Percentiles rank a stretch among this genome's conserved stretches.
Conservation (phyloP, 1,284 basidiomycete genomes). For the Blastosporella zonata region DNA sequence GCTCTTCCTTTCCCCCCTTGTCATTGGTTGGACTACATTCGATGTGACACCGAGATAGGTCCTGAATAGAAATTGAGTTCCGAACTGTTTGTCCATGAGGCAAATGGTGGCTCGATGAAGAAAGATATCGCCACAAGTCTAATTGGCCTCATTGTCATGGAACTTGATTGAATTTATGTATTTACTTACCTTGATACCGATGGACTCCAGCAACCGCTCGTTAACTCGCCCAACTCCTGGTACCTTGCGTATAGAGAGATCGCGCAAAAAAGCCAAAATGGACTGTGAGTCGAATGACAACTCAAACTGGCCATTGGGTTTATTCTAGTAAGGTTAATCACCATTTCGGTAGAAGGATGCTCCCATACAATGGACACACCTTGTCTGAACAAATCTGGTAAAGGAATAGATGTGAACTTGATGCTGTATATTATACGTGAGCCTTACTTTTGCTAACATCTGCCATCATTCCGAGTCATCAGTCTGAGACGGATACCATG, state of each 20-base stretch:
- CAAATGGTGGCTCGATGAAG: conserved; percentile 66
- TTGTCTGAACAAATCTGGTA: conserved; percentile 90
- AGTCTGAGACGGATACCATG: neutral
- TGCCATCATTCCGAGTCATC: conserved; percentile 19
- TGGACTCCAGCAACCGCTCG: conserved; percentile 80
- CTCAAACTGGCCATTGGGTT: conserved; percentile 89
- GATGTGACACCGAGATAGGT: conserved; percentile 84
- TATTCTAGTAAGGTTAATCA: conserved; percentile 56
- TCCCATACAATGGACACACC: conserved; percentile 31
- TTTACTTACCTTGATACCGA: conserved; percentile 72
- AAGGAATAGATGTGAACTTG: neutral
- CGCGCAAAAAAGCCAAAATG: conserved; percentile 72
- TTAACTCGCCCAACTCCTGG: conserved; percentile 88
- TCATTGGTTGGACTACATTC: conserved; percentile 71
- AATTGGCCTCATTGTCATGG: conserved; percentile 6
- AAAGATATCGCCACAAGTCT: conserved; percentile 89
- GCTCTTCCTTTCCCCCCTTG: conserved; percentile 80
- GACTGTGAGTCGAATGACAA: conserved; percentile 64
- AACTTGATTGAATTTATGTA: neutral
- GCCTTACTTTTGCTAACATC: conserved; percentile 76
- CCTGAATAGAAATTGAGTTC: conserved; percentile 67
- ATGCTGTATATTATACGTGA: neutral
- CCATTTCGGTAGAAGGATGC: neutral
- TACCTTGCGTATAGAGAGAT: conserved; percentile 77
- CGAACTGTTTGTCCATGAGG: conserved; percentile 85